phyloP scores from a whole-genome alignment of 495 filamentous ascomycete species.

The Neurospora sp. region DNA sequence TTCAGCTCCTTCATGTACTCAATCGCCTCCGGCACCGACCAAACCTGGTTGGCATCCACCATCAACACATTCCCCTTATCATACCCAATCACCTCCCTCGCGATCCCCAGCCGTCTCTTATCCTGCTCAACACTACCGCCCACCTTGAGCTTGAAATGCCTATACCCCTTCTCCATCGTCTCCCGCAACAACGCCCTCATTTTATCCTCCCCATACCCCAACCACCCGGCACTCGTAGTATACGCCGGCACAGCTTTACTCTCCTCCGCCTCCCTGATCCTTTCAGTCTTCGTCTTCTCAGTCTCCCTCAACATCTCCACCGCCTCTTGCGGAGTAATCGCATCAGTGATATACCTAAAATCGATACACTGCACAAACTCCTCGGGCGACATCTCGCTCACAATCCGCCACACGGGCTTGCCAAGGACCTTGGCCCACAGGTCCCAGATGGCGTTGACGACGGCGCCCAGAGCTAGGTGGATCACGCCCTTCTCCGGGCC shows the following conservation, averaged over 20 bases:
- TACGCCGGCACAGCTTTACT: constrained; percentile 77
- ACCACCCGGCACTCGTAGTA: constrained; percentile 84
- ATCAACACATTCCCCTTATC: constrained; percentile 81
- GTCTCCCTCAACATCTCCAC: constrained; percentile 53
- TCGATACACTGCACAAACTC: constrained; percentile 82
- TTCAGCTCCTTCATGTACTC: constrained; percentile 74
- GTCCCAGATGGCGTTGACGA: constrained; percentile 93
- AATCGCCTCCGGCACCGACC: constrained; percentile 87
- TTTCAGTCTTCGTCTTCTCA: constrained; percentile 54
- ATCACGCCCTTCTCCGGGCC: constrained; percentile 94
- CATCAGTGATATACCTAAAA: constrained; percentile 89
- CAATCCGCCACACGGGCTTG: constrained; percentile 86
- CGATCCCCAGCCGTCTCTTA: constrained; percentile 56
- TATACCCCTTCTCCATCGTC: constrained; percentile 65
- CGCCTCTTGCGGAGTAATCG: constrained; percentile 80
- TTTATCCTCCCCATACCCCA: constrained; percentile 87
- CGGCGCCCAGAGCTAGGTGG: constrained; percentile 80
- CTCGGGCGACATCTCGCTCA: constrained; percentile 74
- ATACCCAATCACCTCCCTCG: constrained; percentile 74
- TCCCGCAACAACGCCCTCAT: constrained; percentile 62
- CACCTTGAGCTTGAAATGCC: constrained; percentile 89
- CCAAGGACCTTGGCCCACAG: constrained; percentile 79
- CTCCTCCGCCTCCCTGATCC: constrained; percentile 59
- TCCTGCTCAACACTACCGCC: constrained; percentile 65
- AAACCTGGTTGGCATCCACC: constrained; percentile 94